Base-by-base conservation (phyloP, 1,284 basidiomycete genomes). In the Leccinum subrobustum region DNA sequence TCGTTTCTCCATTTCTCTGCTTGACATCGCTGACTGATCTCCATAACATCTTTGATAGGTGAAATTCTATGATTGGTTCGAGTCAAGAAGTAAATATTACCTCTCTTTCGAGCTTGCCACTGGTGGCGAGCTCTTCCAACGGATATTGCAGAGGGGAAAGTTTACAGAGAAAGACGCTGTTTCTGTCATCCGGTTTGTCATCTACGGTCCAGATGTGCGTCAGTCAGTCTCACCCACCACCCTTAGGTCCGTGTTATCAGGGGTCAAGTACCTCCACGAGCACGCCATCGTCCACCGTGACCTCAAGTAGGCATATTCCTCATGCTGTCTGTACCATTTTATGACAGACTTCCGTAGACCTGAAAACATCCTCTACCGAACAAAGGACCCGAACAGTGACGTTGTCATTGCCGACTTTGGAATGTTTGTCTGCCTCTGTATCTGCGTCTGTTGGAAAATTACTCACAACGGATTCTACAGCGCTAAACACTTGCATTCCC, bases 391-490 rank as follows among this genome's bases (percentile, higher is more conserved):
- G 11, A 81, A 89, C 25, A 92, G 90, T 20, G 90, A 90, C 64
- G 83, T 97, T 57, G 94, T 97, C 57, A 94, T 97, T 58, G 95
- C 89, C 20, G 97, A 99, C 76, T 98, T 99, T 74, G 97, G 97
- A 65, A 98, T 99, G 91, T 92, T 67, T 52, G 87, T 76, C 39
- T 44, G 11, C 6, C 33, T 12, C 14, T 11, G n/a, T 37, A 4
- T 50, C 50, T 27, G 55, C 31, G 56, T 25, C n/a, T 31, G 37
- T 23, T 5, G 39, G 29, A 35, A 7, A 44, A 44, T 8, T 8
- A 14, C 52, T 56, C 44, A 60, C 50, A 54, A 20, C 37, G 27
- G 20, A 33, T 63, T 62, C 29, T 4, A 37, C 66, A 93, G 91
- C 60, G 95, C 95, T 2, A 95, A 95, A 70, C 92, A 95, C 67